Base-by-base conservation (phyloP, 2,329 filamentous ascomycete species). In the Septoria linicola region DNA sequence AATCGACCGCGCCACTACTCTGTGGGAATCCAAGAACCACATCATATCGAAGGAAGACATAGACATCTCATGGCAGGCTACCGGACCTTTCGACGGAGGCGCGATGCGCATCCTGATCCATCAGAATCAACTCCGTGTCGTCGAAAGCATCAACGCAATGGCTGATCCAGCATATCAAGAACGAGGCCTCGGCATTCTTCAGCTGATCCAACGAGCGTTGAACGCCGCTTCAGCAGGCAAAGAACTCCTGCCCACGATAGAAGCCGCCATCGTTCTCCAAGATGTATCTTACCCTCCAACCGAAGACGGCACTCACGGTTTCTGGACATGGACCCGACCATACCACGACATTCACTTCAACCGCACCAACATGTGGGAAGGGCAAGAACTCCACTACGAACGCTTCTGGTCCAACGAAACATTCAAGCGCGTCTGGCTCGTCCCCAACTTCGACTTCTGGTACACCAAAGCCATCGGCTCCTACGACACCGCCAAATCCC, bases 1-100 rank as follows among this genome's bases (percentile, higher is more conserved):
- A 4, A 68, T 77, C 20, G 66, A 72, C 69, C 71, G 4, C 72
- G 75, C 55, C 6, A 45, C 50, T 4, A 19, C 32, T 3, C 47
- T 52, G 16, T 59, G 57, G 57, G 47, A 47, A 14, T 16, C 47
- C 2, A 53, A 40, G 23, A 20, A 51, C 13, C 50, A 54, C 27
- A 55, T 35, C 6, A 51, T 58, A 21, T 36, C 52, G 13, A 34
- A 49, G 8, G 30, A 45, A 13, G 57, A 59, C 17, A 37, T 53
- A 32, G 52, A 56, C 23, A 58, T 59, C 2, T 53, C 55, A 21
- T 59, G 56, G 64, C 66, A 49, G 16, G 23, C 39, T 6, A 42
- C 39, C 2, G 44, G 46, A 8, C 27, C 40, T 3, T 41, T 44
- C 14, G 51, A 43, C 21, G 56, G 53, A 5, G 58, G 51, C 11